These are phyloP conservation scores for Yamadazyma mexicana DNA, from an alignment of 1,139 yeast species.

Conservation along the genomic window DNA sequence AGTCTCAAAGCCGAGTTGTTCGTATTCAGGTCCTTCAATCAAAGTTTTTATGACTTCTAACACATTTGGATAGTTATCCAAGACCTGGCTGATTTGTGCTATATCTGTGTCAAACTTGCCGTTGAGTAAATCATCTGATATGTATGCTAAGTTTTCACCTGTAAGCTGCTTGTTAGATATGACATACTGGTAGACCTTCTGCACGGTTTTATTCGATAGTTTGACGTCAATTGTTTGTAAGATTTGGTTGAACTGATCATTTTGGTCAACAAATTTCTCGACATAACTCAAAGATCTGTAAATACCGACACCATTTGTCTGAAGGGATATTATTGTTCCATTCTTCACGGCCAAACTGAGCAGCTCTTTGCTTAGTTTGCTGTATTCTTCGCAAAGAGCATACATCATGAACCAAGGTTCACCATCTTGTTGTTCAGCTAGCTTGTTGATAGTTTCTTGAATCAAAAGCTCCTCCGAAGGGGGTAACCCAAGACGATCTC, in stretches of 20 bases:
- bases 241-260: constrained; percentile 12
- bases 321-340: constrained; percentile 19
- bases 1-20: constrained; percentile 9
- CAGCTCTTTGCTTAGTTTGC: constrained; percentile 58
- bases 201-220: constrained; percentile 27
- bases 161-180: background rate
- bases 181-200: constrained; percentile 19
- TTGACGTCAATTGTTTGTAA: constrained; percentile 10
- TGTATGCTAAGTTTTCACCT: constrained; percentile 6
- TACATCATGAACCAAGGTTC: constrained; percentile 57
- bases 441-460: constrained; percentile 22
- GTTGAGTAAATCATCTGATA: constrained; percentile 10
- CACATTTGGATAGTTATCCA: constrained; percentile 19
- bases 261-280: constrained; percentile 24
- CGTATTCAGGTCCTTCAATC: constrained; percentile 16
- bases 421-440: constrained; percentile 8
- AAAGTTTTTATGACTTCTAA: constrained; percentile 18
- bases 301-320: constrained; percentile 37
- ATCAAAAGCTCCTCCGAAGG: constrained; percentile 13
- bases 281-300: constrained; percentile 34
- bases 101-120: constrained; percentile 8
- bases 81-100: constrained; percentile 17
- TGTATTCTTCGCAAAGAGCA: constrained; percentile 66
- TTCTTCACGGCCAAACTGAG: constrained; percentile 17
- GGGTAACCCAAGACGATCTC: constrained; percentile 23